These are phyloP conservation scores for Sporothrix phasma DNA, from an alignment of 2,329 filamentous ascomycete genomes.

Conservation along the genomic window DNA sequence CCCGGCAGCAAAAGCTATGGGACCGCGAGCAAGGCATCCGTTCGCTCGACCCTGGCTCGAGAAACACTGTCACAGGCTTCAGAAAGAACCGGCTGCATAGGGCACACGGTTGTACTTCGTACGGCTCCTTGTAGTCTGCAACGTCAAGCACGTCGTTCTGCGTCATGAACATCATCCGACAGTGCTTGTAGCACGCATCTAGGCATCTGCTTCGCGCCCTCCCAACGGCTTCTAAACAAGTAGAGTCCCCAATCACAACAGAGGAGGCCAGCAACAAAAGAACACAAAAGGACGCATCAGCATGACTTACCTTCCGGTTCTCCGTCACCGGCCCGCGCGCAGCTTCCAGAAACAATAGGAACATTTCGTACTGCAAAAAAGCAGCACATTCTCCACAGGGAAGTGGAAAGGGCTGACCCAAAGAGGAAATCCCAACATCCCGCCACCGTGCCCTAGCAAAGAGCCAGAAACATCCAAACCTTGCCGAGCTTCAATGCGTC, in stretches of 20 bases:
- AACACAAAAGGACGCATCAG: background rate
- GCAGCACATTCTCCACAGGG: background rate
- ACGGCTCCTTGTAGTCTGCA: no score
- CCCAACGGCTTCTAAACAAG: no score
- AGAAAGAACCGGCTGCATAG: no score
- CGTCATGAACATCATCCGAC: background rate
- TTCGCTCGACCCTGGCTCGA: background rate
- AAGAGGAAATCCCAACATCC: slow-evolving; percentile 14
- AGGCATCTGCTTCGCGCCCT: background rate
- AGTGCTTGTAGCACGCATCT: background rate
- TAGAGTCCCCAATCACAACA: slow-evolving; percentile 1
- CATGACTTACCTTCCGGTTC: background rate
- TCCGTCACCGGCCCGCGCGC: background rate
- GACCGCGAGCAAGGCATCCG: background rate
- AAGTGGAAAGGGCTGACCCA: background rate
- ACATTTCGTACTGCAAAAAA: background rate
- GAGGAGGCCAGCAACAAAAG: slow-evolving; percentile 3
- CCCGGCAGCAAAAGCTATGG: no score
- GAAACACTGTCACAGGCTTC: background rate
- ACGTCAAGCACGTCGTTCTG: no score
- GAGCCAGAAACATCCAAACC: background rate
- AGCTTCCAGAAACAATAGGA: background rate
- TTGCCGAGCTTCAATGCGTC: background rate
- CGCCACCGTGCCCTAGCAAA: background rate
- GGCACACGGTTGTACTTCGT: no score